A percentile compares a stretch with the other conserved stretches of the same genome.
These are phyloP conservation scores for Coemansia sp. DNA, from an alignment of 192 early-diverging fungal genomes.

Conservation along the genomic window DNA sequence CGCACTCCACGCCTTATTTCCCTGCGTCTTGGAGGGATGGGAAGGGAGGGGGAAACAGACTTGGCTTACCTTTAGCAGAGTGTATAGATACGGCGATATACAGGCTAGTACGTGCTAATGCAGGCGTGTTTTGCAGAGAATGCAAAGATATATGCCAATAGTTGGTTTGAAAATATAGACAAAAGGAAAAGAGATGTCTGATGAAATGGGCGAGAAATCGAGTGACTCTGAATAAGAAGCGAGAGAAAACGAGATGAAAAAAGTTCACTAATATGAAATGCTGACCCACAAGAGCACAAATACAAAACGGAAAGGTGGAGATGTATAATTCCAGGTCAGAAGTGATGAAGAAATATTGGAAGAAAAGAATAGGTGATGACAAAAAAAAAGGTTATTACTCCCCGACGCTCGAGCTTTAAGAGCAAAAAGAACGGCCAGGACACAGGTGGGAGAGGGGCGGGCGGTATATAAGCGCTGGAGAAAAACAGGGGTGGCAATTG, in stretches of 20 bases:
- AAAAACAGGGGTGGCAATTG: slow-evolving; percentile 1
- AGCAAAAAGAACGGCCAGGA: not conserved
- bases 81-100: not conserved
- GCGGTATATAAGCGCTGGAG: slow-evolving; percentile 7
- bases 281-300: not conserved
- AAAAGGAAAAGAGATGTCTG: slow-evolving; percentile 4
- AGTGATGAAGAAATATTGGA: slow-evolving; percentile 2
- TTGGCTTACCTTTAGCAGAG: not conserved
- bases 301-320: not conserved
- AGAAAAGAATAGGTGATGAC: slow-evolving; percentile 6
- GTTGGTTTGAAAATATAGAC: not conserved
- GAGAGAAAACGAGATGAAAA: not conserved
- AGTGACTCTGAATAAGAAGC: not conserved
- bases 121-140: not conserved
- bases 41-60: not conserved
- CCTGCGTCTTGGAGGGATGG: not conserved
- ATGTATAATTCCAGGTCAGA: slow-evolving; percentile 4
- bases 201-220: not conserved
- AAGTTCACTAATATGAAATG: not conserved
- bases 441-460: not conserved
- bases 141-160: not conserved
- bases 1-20: not conserved
- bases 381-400: slow-evolving; percentile 6
- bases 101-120: not conserved
- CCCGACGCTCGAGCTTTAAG: slow-evolving; percentile 14